Base-by-base conservation (phyloP, 2,329 filamentous ascomycete species). In the Aspergillus uvarum region DNA sequence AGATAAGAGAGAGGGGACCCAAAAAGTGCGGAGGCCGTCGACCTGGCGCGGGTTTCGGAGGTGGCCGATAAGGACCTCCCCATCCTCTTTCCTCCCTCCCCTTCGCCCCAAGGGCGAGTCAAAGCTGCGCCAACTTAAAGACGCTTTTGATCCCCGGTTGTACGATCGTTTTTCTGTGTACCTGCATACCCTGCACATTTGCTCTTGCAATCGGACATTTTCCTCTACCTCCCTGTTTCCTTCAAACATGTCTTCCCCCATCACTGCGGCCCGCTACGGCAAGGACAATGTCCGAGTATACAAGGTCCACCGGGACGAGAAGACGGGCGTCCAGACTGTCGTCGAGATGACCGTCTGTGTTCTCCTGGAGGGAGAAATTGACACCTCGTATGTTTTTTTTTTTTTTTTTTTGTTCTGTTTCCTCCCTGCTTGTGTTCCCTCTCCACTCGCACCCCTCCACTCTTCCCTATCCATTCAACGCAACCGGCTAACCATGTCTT, bases 251-350 rank as follows among this genome's bases (percentile, higher is more conserved):
- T 67, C 67, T 52, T 59, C 81, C 72, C 63, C 72, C 63, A 67
- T 82, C 54, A 70, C 76, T 59, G 76, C 79, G 65, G 79, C 79
- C 59, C 78, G 79, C 60, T 82, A 82, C 69, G 80, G 80, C 67
- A 82, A 99, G 87, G 95, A 98, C 86, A 98, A 99, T 81, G 89
- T 99, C 84, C 93, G 95, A 72, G 87, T 99, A 71, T 96, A 90
- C 87, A 99, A 99, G 80, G 92, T 97, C 72, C 84, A 96, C 72
- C 87, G 87, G 70, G 87, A 98, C 76, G 82, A 87, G 73, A 82
- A 87, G 70, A 89, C 90, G 19, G 89, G 90, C 59, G 82, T 87
- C 22, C 94, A 99, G 78, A 90, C 88, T 7, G 91, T 98, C 68
- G 90, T 89, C 47, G 95, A 99, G 79, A 96, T 96, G 89, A 97